Base-by-base conservation (phyloP, 371 early-diverging fungal genomes). In the Mucor irregularis region DNA sequence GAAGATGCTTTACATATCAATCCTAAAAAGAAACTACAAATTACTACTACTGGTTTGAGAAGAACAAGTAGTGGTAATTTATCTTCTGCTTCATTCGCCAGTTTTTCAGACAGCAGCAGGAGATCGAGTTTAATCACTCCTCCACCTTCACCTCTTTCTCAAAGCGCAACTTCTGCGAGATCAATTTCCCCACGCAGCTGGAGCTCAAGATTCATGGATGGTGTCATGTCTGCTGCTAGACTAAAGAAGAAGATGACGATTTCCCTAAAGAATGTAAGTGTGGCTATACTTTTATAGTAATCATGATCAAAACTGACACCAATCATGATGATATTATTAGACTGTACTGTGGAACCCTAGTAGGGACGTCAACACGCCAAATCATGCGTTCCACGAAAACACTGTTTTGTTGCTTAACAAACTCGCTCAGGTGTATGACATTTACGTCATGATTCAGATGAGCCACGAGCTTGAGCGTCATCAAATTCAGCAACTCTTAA, bases 341-440 rank as follows among this genome's bases (percentile, higher is more conserved):
- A 71, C 73, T 29, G 53, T 78, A 4, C 48, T 78, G 22, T 78
- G 78, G 78, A 78, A 78, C 34, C 78, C 78, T 16, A 74, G 75
- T 5, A 62, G 66, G 28, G 78, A 78, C 50, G 61, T 78, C 35
- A 64, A 70, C 37, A 66, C 58, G 5, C 73, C 75, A 33, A 73
- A 70, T 39, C 73, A 78, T 58, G 78, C 78, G 24, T 78, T 74
- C 48, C 69, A 74, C 7, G 73, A 72, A 33, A 66, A 74, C 14
- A 65, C 69, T 8, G 53, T 59, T 2, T 30, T 48, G 10, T 37
- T 73, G 16, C 31, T 78, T 25, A 48, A 30, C 5, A 62, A 49
- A 24, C 56, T 74, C 17, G 50, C 67, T 25, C 64, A 66, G n/a
- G 8, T 56, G 1, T 67, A 73, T 44, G 71, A 78, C 29, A 61